Evolutionary conservation across 2,329 filamentous ascomycete species (phyloP).

Genomic region (Epichloe gansuensis): DNA sequence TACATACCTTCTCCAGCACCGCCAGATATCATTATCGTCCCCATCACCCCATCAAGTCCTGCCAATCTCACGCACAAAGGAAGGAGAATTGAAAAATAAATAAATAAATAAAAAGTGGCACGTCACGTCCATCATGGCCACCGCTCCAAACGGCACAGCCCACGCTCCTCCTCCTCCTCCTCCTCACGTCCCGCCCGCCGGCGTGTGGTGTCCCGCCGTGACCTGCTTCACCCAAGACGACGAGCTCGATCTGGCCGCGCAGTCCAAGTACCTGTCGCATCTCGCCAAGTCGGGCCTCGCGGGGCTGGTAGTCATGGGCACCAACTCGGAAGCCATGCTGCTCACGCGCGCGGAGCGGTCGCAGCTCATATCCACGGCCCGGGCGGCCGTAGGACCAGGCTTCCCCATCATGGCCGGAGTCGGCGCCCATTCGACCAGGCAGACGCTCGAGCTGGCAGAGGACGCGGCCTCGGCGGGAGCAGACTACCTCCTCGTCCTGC

Average conservation of each 20-base stretch:
- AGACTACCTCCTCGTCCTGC: conserved; percentile 15
- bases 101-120: too few species aligned
- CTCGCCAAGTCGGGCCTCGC: conserved; percentile 36
- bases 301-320: conserved; percentile 41
- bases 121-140: background rate
- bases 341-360: conserved; percentile 47
- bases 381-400: conserved; percentile 69
- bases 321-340: conserved; percentile 44
- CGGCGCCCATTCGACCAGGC: conserved; percentile 50
- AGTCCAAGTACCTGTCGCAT: conserved; percentile 39
- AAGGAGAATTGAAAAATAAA: too few species aligned
- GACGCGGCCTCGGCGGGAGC: conserved; percentile 33
- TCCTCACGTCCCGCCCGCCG: conserved; percentile 18
- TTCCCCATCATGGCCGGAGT: conserved; percentile 73
- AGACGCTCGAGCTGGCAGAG: conserved; percentile 45
- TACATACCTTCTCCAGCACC: too few species aligned
- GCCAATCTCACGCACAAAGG: too few species aligned
- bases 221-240: conserved; percentile 42
- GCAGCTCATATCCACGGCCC: conserved; percentile 45
- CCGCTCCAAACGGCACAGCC: conserved; percentile 3
- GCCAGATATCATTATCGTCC: too few species aligned
- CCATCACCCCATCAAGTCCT: too few species aligned
- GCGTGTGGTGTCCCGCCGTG: conserved; percentile 39
- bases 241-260: conserved; percentile 32
- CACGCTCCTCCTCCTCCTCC: background rate